These are phyloP conservation scores for Trametes gibbosa DNA, from an alignment of 768 basidiomycete genomes.

Conservation along the genomic window DNA sequence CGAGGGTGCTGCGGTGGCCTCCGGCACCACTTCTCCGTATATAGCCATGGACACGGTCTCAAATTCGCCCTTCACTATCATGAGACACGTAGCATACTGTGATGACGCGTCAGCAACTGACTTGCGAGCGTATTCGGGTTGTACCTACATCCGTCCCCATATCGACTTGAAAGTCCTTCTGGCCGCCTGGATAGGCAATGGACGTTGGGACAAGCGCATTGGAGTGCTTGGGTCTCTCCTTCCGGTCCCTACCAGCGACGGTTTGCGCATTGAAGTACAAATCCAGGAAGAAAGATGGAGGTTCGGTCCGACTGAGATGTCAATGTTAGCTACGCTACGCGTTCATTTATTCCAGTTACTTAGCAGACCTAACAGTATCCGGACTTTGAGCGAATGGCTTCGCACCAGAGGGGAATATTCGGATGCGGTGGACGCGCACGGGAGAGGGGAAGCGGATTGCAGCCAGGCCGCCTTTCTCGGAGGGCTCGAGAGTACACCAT, in stretches of 20 bases:
- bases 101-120: conserved; percentile 3
- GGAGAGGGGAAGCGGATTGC: conserved; percentile 71
- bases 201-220: conserved; percentile 73
- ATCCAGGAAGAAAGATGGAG: conserved; percentile 70
- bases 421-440: conserved; percentile 63
- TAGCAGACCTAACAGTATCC: conserved; percentile 41
- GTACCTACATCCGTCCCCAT: conserved; percentile 64
- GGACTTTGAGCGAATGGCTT: conserved; percentile 60
- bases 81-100: conserved; percentile 71
- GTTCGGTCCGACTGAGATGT: conserved; percentile 58
- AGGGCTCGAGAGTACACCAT: conserved; percentile 63
- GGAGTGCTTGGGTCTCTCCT: conserved; percentile 59
- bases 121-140: not conserved
- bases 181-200: conserved; percentile 69
- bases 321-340: conserved; percentile 10
- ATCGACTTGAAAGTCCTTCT: conserved; percentile 62
- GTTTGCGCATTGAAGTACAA: conserved; percentile 74
- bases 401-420: conserved; percentile 65
- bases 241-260: conserved; percentile 41
- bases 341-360: not conserved
- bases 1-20: conserved; percentile 35
- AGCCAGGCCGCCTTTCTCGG: conserved; percentile 55
- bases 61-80: conserved; percentile 80
- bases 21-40: conserved; percentile 53
- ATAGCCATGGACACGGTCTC: conserved; percentile 61